A percentile compares a stretch with the other conserved stretches of the same genome.
Evolutionary conservation across 2,329 filamentous ascomycete species (phyloP).

Genomic region (Diaporthe eres): DNA sequence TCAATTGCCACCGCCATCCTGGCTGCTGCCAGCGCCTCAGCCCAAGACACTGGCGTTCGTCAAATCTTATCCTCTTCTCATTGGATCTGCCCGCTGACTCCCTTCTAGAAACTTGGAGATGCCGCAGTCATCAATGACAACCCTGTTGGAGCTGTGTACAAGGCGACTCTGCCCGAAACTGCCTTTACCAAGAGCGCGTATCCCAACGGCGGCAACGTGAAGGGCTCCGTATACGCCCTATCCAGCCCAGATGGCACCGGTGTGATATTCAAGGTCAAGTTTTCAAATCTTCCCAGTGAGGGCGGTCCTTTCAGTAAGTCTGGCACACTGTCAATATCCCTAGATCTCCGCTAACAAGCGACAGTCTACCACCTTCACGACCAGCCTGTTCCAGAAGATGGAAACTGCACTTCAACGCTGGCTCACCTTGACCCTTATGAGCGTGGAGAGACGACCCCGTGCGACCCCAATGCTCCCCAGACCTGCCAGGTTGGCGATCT

Average conservation of each 20-base stretch:
- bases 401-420: conserved; percentile 79
- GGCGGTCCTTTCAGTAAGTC: conserved; percentile 52
- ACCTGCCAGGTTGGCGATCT: conserved; percentile 85
- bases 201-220: conserved; percentile 39
- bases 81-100: not conserved
- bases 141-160: conserved; percentile 36
- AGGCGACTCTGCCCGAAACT: conserved; percentile 32
- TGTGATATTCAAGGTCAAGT: conserved; percentile 50
- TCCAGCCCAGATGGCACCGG: conserved; percentile 49
- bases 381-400: conserved; percentile 71
- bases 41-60: conserved; percentile 34
- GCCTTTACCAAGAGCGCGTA: conserved; percentile 37
- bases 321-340: conserved; percentile 42
- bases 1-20: conserved; percentile 5
- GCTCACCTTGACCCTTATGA: conserved; percentile 80
- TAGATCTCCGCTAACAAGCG: conserved; percentile 41
- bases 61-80: not conserved
- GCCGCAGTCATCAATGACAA: conserved; percentile 36
- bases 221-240: conserved; percentile 48
- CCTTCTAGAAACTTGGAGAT: conserved; percentile 31
- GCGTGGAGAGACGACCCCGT: conserved; percentile 73
- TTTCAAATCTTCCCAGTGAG: conserved; percentile 51
- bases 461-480: conserved; percentile 68
- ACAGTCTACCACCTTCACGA: conserved; percentile 82
- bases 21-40: conserved; percentile 25